phyloP scores from a whole-genome alignment of 2,329 filamentous ascomycete species.

The Chrysoporthe deuterocubensis region DNA sequence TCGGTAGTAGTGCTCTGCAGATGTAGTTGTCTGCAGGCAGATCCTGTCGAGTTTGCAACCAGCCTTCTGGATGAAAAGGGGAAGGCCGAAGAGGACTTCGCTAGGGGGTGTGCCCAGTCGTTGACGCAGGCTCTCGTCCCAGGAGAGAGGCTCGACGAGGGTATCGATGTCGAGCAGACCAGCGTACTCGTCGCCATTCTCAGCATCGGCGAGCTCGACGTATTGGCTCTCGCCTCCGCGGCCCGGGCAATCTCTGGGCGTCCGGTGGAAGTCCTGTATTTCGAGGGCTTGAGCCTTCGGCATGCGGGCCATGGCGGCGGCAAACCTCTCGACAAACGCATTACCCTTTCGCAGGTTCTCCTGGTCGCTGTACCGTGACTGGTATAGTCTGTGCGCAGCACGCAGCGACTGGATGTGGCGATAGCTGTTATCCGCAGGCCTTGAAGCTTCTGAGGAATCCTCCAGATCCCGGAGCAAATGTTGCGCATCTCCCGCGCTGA shows the following conservation, averaged over 20 bases:
- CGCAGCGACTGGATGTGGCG: neutral
- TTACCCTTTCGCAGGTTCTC: constrained; percentile 12
- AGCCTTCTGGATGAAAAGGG: neutral
- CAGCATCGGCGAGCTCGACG: too few species aligned
- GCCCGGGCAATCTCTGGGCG: neutral
- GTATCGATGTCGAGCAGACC: constrained; percentile 20
- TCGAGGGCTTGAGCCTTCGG: constrained; percentile 18
- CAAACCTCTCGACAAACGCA: constrained; percentile 16
- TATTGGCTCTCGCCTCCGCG: neutral
- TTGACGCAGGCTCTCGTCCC: constrained; percentile 6
- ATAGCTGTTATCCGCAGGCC: neutral
- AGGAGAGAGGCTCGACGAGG: constrained; percentile 24
- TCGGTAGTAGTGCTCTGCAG: constrained; percentile 18
- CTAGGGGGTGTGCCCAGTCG: constrained; percentile 8
- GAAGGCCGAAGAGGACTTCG: constrained; percentile 16
- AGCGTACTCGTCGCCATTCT: neutral
- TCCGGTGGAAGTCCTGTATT: constrained; percentile 15
- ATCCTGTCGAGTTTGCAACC: constrained; percentile 20
- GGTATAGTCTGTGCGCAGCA: constrained; percentile 21
- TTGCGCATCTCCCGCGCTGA: constrained; percentile 4
- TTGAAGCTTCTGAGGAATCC: neutral
- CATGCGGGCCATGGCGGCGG: constrained; percentile 21
- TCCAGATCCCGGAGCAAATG: neutral
- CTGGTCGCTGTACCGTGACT: constrained; percentile 15
- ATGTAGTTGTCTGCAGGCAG: constrained; percentile 11